Evolutionary conservation across 2,329 filamentous ascomycete species (phyloP).

Genomic region (Pseudofabraea citricarpa): DNA sequence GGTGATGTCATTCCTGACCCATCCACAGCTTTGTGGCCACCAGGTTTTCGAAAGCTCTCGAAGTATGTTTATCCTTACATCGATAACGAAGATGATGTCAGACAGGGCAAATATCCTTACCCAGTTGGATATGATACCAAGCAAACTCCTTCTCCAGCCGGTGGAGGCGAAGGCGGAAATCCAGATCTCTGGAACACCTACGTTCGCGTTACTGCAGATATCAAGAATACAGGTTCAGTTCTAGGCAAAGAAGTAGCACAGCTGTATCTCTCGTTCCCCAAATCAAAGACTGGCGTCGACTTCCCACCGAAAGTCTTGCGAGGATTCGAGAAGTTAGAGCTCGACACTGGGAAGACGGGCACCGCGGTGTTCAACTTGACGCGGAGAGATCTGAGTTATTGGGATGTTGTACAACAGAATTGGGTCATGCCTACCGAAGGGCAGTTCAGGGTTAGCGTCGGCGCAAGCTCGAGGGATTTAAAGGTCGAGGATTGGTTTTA

Average conservation of each 20-base stretch:
- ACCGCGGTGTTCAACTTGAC: constrained; percentile 54
- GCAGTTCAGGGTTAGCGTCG: constrained; percentile 35
- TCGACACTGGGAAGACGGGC: constrained; percentile 47
- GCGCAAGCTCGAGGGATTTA: constrained; percentile 32
- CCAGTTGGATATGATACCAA: constrained; percentile 40
- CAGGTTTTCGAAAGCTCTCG: constrained; percentile 47
- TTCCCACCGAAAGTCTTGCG: constrained; percentile 66
- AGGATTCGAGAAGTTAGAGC: constrained; percentile 64
- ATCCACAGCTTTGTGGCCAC: constrained; percentile 49
- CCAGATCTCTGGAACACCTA: constrained; percentile 50
- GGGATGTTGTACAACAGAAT: constrained; percentile 62
- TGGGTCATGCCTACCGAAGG: constrained; percentile 57
- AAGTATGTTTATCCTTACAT: constrained; percentile 66
- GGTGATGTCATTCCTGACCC: constrained; percentile 44
- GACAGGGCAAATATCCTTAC: constrained; percentile 34
- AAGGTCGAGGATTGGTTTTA: constrained; percentile 24
- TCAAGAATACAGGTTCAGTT: constrained; percentile 54
- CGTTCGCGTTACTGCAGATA: constrained; percentile 46
- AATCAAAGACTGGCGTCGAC: constrained; percentile 31
- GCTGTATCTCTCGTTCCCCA: constrained; percentile 43
- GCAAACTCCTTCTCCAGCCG: constrained; percentile 49
- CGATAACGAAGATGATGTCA: constrained; percentile 27
- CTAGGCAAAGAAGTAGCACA: constrained; percentile 51
- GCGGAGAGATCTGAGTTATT: constrained; percentile 66
- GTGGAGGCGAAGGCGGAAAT: constrained; percentile 57